Evolutionary conservation across 1,284 basidiomycete genomes (phyloP), one percentile per base, ranked within the genome.

Genomic region (Ceratobasidium sp.): DNA sequence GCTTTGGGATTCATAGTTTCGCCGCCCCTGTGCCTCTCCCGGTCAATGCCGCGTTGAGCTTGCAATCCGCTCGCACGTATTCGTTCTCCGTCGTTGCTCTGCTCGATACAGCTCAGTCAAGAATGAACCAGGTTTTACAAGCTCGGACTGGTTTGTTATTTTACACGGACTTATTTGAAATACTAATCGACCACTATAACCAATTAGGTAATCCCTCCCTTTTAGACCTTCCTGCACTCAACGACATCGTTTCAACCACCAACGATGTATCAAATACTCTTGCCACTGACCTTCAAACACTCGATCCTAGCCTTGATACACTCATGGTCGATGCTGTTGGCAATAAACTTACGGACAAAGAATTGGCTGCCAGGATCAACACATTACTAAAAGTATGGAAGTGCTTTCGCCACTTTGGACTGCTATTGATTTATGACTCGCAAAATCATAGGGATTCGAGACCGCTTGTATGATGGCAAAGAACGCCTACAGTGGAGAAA

Each of bases 251-350:
- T 26, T 69, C 66, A 28, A 56, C 49, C n/a, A 39, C 53, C n/a
- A 53, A 42, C 26, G 51, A 69, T 69, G 47, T 69, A 7, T 37
- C 66, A 15, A 69, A 54, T 28, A 56, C 53, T 28, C 53, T 69
- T 23, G 53, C 31, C 7, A 54, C 51, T 8, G 66, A 53, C 17
- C 49, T 69, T 35, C 49, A 69, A 42, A 69, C 15, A 8, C 53
- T 69, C 13, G 37, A 69, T 17, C 17, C 66, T 28, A 15, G 35
- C 15, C 37, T 54, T 15, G 66, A 69, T 39, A 54, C 53, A 4
- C 66, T 69, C 35, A 69, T 69, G 64, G 64, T 66, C 11, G 64
- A 66, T 37, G 33, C 35, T 23, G 39, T 31, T 28, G 66, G 66
- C 7, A 53, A 42, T 26, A 42, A 56, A 35, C 66, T 69, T 26